A percentile compares a stretch with the other conserved stretches of the same genome.
phyloP scores from a whole-genome alignment of 306 rosid genomes.

The Crataegus laevigata region DNA sequence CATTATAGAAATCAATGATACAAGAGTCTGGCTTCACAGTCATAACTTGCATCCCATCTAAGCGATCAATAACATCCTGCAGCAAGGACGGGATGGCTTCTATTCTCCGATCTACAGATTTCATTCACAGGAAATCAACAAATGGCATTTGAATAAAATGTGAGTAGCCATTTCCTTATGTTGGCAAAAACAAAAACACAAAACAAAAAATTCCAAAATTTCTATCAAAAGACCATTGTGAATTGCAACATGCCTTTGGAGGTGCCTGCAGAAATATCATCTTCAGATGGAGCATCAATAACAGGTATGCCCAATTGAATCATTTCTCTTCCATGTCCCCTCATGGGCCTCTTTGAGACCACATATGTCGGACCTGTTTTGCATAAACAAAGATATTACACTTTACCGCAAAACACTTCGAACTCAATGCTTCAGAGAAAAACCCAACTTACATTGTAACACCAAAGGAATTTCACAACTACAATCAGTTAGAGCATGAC shows the following conservation, averaged over 20 bases:
- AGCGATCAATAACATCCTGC: slow-evolving; percentile 65
- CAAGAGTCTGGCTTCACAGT: slow-evolving; percentile 87
- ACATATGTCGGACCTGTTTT: slow-evolving; percentile 60
- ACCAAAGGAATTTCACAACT: neutral
- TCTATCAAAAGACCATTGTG: slow-evolving; percentile 5
- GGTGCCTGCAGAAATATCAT: slow-evolving; percentile 45
- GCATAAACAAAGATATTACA: neutral
- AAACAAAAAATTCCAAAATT: slow-evolving; percentile 6
- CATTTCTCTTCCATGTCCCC: slow-evolving; percentile 81
- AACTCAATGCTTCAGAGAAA: neutral
- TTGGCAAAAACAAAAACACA: neutral
- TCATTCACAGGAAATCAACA: slow-evolving; percentile 12
- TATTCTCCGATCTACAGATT: slow-evolving; percentile 57
- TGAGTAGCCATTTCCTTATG: neutral
- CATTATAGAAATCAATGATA: slow-evolving; percentile 75
- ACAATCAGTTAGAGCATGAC: neutral
- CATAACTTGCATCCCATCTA: slow-evolving; percentile 49
- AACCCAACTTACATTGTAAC: neutral
- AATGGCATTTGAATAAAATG: neutral
- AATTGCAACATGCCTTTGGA: slow-evolving; percentile 49
- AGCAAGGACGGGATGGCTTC: slow-evolving; percentile 77
- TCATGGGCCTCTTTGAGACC: slow-evolving; percentile 62
- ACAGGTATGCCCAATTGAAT: slow-evolving; percentile 70
- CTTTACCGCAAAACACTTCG: neutral
- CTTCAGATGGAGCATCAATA: slow-evolving; percentile 57